Evolutionary conservation across 1,139 yeast genomes (phyloP).

Genomic region (Trichomonascaceae sp.): DNA sequence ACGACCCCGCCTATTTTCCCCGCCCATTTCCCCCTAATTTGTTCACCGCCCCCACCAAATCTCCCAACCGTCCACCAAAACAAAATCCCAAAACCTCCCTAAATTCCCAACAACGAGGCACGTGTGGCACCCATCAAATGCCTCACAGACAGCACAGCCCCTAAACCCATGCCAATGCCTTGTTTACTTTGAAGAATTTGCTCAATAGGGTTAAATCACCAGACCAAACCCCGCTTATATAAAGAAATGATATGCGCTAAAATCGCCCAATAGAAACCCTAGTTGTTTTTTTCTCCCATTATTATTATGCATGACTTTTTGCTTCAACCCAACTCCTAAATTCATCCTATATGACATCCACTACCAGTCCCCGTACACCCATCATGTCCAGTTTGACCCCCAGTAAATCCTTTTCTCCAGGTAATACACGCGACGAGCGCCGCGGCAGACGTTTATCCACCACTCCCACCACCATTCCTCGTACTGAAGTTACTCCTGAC

Average conservation of each 20-base stretch:
- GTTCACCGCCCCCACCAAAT: neutral
- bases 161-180: neutral
- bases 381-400: neutral
- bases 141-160: neutral
- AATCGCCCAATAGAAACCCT: too few relatives aligned
- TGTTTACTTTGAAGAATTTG: neutral
- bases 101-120: neutral
- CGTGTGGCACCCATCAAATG: neutral
- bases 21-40: too few relatives aligned
- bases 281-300: neutral
- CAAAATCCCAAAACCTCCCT: neutral
- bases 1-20: too few relatives aligned
- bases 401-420: neutral
- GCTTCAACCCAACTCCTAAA: neutral
- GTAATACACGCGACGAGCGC: neutral
- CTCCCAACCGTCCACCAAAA: neutral
- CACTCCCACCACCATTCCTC: neutral
- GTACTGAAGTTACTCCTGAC: neutral
- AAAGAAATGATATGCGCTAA: too few relatives aligned
- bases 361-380: neutral
- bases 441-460: neutral
- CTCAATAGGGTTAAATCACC: neutral
- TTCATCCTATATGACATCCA: neutral
- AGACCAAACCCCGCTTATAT: neutral
- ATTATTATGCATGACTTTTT: neutral